Evolutionary conservation across 306 rosid genomes (phyloP).

Genomic region (Pterocarpus macrocarpus): DNA sequence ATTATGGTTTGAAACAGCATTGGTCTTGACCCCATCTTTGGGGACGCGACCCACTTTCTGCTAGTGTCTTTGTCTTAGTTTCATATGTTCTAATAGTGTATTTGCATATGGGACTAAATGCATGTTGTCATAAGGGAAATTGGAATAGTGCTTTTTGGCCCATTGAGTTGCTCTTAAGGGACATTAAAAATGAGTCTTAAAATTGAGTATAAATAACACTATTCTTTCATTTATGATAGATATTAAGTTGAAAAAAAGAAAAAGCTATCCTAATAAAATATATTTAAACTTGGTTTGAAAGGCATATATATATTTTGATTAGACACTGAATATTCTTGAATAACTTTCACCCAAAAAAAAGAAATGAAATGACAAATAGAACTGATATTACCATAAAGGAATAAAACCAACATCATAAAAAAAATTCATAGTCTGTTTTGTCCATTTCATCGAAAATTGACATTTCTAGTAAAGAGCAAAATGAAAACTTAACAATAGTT

Average conservation of each 20-base stretch:
- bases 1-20: too few relatives aligned
- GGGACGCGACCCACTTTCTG: too few relatives aligned
- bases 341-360: not conserved
- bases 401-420: not conserved
- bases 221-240: not conserved
- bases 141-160: too few relatives aligned
- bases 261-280: not conserved
- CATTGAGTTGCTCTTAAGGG: too few relatives aligned
- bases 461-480: not conserved
- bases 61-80: too few relatives aligned
- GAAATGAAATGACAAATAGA: not conserved
- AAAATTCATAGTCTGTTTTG: not conserved
- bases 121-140: too few relatives aligned
- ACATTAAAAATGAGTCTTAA: too few relatives aligned
- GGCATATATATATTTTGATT: not conserved
- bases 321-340: not conserved
- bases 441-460: not conserved
- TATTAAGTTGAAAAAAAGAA: not conserved
- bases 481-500: not conserved
- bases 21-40: too few relatives aligned
- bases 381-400: not conserved
- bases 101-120: too few relatives aligned
- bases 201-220: too few relatives aligned
- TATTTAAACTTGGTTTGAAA: not conserved
- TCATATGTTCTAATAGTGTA: too few relatives aligned